Conservation (phyloP, 2,329 filamentous ascomycete species). For the Coleophoma eucalyptorum region DNA sequence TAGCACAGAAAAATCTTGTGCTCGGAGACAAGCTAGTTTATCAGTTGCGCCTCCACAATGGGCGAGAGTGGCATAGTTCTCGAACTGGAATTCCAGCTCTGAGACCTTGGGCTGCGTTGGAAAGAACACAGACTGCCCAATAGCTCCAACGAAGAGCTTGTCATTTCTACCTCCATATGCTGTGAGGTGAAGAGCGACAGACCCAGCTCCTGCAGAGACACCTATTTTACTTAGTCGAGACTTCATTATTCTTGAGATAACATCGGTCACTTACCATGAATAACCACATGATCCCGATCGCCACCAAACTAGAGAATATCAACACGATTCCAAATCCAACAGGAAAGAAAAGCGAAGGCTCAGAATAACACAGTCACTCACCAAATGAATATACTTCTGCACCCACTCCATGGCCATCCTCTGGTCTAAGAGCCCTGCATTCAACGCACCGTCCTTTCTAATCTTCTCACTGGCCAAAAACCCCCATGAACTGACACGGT, state of each 20-base stretch:
- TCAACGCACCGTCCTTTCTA: slow-evolving; percentile 51
- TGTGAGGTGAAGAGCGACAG: slow-evolving; percentile 34
- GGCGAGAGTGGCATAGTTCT: slow-evolving; percentile 28
- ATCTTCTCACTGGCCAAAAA: slow-evolving; percentile 58
- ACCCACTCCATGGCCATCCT: slow-evolving; percentile 58
- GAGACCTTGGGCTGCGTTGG: slow-evolving; percentile 32
- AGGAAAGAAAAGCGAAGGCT: too few relatives aligned
- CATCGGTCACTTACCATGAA: slow-evolving; percentile 31
- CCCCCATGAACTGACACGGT: slow-evolving; percentile 58
- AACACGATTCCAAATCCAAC: too few relatives aligned
- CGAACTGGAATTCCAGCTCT: slow-evolving; percentile 37
- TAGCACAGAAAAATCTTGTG: slow-evolving; percentile 29
- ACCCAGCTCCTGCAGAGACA: slow-evolving; percentile 42
- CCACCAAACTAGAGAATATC: slow-evolving; percentile 33
- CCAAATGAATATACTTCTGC: slow-evolving; percentile 49
- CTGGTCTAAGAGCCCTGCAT: slow-evolving; percentile 62
- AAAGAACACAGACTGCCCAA: slow-evolving; percentile 32
- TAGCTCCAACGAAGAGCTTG: slow-evolving; percentile 20
- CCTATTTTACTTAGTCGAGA: too few relatives aligned
- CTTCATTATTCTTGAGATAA: too few relatives aligned
- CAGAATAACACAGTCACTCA: slow-evolving; percentile 12
- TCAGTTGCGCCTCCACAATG: slow-evolving; percentile 25
- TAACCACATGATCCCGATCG: slow-evolving; percentile 39
- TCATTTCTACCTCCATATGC: slow-evolving; percentile 24
- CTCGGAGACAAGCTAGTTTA: slow-evolving; percentile 32